Evolutionary conservation across 2,329 filamentous ascomycete species (phyloP).

Genomic region (Pseudogymnoascus verrucosus): DNA sequence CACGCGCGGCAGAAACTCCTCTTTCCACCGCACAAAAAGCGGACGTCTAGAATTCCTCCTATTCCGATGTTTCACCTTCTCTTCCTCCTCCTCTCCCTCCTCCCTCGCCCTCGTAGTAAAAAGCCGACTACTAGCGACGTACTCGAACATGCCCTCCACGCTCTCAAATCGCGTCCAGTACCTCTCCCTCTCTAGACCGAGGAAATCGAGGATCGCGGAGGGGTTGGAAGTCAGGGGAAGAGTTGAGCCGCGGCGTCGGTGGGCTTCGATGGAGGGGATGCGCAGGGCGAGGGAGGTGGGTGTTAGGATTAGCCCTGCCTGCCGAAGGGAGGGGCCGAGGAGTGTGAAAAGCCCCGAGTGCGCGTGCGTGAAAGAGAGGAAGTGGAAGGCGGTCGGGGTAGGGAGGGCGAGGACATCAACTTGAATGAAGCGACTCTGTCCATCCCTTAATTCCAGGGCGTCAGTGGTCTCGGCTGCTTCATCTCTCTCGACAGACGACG

Average conservation of each 20-base stretch:
- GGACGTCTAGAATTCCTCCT: conserved; percentile 47
- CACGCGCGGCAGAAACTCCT: conserved; percentile 53
- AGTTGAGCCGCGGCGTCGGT: conserved; percentile 45
- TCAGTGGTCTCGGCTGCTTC: too few species aligned
- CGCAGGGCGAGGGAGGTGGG: conserved; percentile 57
- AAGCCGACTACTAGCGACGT: conserved; percentile 49
- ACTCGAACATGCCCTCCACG: conserved; percentile 52
- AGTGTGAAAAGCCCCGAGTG: conserved; percentile 67
- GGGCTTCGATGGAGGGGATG: conserved; percentile 57
- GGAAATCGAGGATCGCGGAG: conserved; percentile 47
- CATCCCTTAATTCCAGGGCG: neutral
- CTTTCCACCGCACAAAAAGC: conserved; percentile 52
- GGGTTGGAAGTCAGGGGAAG: conserved; percentile 55
- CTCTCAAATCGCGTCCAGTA: conserved; percentile 50
- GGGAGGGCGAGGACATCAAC: conserved; percentile 56
- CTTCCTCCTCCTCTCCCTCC: conserved; percentile 15
- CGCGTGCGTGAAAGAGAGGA: conserved; percentile 59
- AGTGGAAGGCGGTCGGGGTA: conserved; percentile 39
- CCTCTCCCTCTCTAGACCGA: conserved; percentile 45
- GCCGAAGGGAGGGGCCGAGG: conserved; percentile 55
- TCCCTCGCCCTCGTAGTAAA: conserved; percentile 39
- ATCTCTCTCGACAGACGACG: conserved; percentile 17
- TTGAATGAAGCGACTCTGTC: conserved; percentile 46
- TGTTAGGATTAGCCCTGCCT: conserved; percentile 58
- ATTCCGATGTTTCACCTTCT: conserved; percentile 45